These are phyloP conservation scores for Dacryopinax primogenitus DNA, from an alignment of 768 basidiomycete genomes.

Conservation along the genomic window DNA sequence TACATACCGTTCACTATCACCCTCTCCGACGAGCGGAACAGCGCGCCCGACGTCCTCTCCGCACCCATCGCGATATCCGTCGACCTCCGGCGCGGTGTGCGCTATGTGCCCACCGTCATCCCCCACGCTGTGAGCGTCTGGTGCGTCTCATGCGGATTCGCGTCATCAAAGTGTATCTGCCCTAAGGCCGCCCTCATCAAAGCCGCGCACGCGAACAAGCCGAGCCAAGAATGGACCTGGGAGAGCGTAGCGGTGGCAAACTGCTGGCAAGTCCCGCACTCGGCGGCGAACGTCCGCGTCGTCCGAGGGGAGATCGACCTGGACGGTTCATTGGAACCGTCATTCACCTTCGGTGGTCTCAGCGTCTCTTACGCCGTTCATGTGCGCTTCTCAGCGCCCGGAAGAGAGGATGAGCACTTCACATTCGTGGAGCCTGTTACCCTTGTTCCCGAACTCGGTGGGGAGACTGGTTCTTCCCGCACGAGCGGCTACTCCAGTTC, in stretches of 20 bases:
- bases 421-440: neutral
- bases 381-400: neutral
- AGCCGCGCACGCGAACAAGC: neutral
- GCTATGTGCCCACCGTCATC: neutral
- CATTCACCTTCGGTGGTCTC: constrained; percentile 2
- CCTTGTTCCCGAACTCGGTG: neutral
- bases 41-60: neutral
- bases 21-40: neutral
- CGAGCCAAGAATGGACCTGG: constrained; percentile 6
- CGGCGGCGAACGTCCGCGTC: neutral
- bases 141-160: neutral
- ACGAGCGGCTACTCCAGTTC: neutral
- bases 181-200: neutral
- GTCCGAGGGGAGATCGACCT: constrained; percentile 1
- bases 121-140: neutral
- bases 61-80: neutral
- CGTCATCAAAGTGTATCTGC: neutral
- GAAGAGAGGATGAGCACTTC: constrained; percentile 1
- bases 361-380: constrained; percentile 3
- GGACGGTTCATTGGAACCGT: neutral
- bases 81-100: neutral
- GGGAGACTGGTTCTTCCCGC: neutral
- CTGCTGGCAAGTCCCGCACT: neutral
- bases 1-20: neutral
- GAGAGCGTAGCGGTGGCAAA: neutral